A percentile compares a stretch with the other conserved stretches of the same genome.
Conservation (phyloP, 2,329 filamentous ascomycete genomes). For the Pseudogymnoascus sp. region DNA sequence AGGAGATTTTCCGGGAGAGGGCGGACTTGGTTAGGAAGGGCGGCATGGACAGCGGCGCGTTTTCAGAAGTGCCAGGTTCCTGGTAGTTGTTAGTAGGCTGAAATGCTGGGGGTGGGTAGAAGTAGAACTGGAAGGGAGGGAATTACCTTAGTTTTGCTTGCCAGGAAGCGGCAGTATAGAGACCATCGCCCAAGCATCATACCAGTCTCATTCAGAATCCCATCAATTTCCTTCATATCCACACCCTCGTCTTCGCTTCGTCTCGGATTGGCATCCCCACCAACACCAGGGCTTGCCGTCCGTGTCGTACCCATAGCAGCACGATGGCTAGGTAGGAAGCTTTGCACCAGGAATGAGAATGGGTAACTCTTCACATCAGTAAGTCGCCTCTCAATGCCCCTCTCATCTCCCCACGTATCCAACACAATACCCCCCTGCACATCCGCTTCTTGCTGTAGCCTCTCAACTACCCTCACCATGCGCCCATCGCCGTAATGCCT, state of each 20-base stretch:
- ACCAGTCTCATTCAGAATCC: constrained; percentile 75
- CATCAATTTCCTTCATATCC: constrained; percentile 94
- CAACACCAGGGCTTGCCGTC: constrained; percentile 65
- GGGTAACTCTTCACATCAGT: constrained; percentile 97
- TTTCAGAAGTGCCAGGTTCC: constrained; percentile 43
- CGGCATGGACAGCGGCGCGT: constrained; percentile 56
- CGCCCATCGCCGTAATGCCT: constrained; percentile 86
- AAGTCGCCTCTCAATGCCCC: constrained; percentile 71
- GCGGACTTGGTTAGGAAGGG: constrained; percentile 70
- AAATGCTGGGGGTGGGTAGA: constrained; percentile 17
- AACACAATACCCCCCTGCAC: constrained; percentile 92
- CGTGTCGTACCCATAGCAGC: constrained; percentile 51
- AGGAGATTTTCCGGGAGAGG: constrained; percentile 67
- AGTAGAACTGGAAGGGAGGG: constrained; percentile 14
- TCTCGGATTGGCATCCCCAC: constrained; percentile 41
- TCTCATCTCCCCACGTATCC: constrained; percentile 91
- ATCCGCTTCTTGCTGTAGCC: constrained; percentile 88
- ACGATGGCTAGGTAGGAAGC: constrained; percentile 69
- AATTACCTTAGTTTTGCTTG: constrained; percentile 73
- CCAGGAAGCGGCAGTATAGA: constrained; percentile 80
- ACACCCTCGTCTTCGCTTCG: constrained; percentile 82
- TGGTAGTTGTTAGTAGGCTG: constrained; percentile 30
- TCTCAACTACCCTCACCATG: constrained; percentile 91
- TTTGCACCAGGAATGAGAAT: constrained; percentile 93
- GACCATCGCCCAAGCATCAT: constrained; percentile 93